Conservation (phyloP, 2,329 filamentous ascomycete species). For the Apiospora kogelbergensis region DNA sequence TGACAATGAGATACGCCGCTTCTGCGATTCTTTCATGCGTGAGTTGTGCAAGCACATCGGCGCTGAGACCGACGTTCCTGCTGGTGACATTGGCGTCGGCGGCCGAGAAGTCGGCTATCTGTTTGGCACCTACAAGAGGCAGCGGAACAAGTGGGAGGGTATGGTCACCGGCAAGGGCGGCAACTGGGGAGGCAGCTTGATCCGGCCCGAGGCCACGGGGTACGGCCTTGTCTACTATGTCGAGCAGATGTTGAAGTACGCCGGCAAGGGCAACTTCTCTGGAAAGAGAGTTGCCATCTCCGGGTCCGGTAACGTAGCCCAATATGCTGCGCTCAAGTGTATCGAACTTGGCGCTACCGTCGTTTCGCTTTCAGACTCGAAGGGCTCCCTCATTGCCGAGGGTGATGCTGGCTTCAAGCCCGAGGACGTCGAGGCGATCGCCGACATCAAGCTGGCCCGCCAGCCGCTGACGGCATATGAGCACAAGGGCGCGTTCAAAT, state of each 20-base stretch:
- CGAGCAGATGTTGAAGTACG: conserved; percentile 91
- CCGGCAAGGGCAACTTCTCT: conserved; percentile 79
- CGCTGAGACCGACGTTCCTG: conserved; percentile 92
- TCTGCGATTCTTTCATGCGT: conserved; percentile 95
- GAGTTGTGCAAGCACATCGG: conserved; percentile 96
- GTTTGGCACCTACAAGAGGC: conserved; percentile 90
- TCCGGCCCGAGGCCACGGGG: conserved; percentile 94
- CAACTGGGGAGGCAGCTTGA: conserved; percentile 89
- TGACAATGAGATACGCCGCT: conserved; percentile 94
- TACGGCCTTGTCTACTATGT: conserved; percentile 98
- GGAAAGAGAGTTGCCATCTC: conserved; percentile 96
- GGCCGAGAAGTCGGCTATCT: conserved; percentile 91
- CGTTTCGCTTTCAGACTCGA: conserved; percentile 90
- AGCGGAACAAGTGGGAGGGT: conserved; percentile 90
- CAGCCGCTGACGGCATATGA: conserved; percentile 76
- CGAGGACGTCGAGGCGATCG: conserved; percentile 77
- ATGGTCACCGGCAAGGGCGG: conserved; percentile 95
- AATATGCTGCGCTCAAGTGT: conserved; percentile 94
- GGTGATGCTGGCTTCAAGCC: conserved; percentile 72
- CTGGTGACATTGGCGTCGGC: conserved; percentile 93
- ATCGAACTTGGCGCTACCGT: conserved; percentile 95
- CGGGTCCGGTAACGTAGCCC: conserved; percentile 95
- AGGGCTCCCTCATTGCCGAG: conserved; percentile 77
- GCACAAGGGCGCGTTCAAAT: conserved; percentile 66
- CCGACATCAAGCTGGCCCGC: conserved; percentile 82